phyloP scores from a whole-genome alignment of 768 basidiomycete genomes.

The Panaeolus papilionaceus region DNA sequence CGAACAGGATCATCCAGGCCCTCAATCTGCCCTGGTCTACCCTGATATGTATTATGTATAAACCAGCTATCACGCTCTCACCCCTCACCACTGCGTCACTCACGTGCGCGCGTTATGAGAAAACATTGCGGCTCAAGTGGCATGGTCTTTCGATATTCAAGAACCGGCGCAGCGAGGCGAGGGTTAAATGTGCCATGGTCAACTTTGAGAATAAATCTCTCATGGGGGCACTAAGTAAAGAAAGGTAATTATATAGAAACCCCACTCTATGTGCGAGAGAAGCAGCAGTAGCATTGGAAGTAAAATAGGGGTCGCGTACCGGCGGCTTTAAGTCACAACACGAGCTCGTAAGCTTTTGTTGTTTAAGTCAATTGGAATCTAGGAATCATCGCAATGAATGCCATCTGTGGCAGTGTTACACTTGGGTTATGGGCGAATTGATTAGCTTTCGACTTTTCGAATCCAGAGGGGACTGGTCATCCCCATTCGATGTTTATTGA shows the following conservation, averaged over 20 bases:
- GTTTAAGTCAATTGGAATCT: neutral
- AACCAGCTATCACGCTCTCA: neutral
- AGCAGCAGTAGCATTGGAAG: neutral
- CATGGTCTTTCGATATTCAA: slow-evolving; percentile 8
- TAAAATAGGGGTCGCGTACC: slow-evolving; percentile 9
- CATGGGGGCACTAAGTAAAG: slow-evolving; percentile 5
- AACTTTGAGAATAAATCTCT: slow-evolving; percentile 2
- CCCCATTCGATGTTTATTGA: neutral
- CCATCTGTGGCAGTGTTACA: neutral
- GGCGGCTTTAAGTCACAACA: slow-evolving; percentile 5
- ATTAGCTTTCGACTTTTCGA: neutral
- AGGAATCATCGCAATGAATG: neutral
- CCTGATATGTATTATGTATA: neutral
- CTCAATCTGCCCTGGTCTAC: neutral
- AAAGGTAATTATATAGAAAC: neutral
- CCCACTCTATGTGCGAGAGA: slow-evolving; percentile 9
- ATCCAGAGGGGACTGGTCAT: neutral
- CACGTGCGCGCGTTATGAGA: neutral
- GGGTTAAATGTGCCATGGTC: neutral
- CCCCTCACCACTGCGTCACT: neutral
- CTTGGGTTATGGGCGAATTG: slow-evolving; percentile 6
- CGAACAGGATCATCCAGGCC: neutral
- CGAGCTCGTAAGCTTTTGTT: neutral
- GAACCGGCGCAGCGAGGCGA: neutral
- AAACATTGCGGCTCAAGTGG: neutral